These are phyloP conservation scores for Guyanaporus albipodus DNA, from an alignment of 768 basidiomycete genomes.

Conservation along the genomic window DNA sequence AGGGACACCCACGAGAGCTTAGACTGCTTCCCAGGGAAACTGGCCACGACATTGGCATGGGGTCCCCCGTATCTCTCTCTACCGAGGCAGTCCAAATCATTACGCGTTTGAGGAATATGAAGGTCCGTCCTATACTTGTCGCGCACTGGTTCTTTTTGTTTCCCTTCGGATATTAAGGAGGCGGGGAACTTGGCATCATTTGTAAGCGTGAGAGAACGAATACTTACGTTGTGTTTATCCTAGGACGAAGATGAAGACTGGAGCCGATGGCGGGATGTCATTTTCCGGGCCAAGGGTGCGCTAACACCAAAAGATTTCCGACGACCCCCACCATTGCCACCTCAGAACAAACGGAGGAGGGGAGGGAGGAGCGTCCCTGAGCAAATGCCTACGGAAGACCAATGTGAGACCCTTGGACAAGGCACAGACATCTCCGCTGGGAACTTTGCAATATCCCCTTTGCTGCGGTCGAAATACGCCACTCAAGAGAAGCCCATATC, in stretches of 20 bases:
- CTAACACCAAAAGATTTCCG: slow-evolving; percentile 36
- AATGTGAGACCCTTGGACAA: background rate
- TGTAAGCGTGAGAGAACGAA: background rate
- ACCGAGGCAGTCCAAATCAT: slow-evolving; percentile 76
- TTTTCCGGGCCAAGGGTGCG: slow-evolving; percentile 71
- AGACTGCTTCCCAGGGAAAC: slow-evolving; percentile 76
- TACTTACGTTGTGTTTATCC: slow-evolving; percentile 5
- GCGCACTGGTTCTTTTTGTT: background rate
- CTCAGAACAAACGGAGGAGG: slow-evolving; percentile 55
- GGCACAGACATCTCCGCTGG: background rate
- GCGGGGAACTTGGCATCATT: slow-evolving; percentile 1
- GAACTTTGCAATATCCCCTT: background rate
- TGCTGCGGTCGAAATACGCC: background rate
- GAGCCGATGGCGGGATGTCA: slow-evolving; percentile 83
- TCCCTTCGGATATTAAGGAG: background rate
- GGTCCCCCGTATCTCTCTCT: slow-evolving; percentile 77
- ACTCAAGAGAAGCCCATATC: background rate
- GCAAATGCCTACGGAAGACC: slow-evolving; percentile 4
- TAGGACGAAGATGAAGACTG: slow-evolving; percentile 87
- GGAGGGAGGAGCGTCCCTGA: slow-evolving; percentile 40
- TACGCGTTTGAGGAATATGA: slow-evolving; percentile 74
- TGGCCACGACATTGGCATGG: slow-evolving; percentile 84
- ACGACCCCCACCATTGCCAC: slow-evolving; percentile 43
- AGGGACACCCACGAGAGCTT: slow-evolving; percentile 29
- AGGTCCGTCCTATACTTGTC: slow-evolving; percentile 41